Evolutionary conservation across 768 basidiomycete species (phyloP).

Genomic region (Gelatoporia subvermispora): DNA sequence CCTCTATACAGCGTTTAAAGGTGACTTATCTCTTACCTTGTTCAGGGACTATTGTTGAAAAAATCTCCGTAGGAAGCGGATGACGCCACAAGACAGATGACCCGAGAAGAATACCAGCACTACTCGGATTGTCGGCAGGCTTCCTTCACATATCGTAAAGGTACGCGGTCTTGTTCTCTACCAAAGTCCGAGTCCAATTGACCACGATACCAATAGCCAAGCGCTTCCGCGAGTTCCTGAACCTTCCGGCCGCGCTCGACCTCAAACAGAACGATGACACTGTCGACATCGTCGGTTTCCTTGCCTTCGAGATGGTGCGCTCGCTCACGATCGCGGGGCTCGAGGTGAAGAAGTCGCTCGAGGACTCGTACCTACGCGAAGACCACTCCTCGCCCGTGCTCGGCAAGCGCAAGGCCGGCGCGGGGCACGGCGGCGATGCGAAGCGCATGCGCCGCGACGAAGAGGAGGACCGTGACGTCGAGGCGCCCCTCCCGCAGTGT

Average conservation of each 20-base stretch:
- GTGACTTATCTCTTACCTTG: constrained; percentile 26
- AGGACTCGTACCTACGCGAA: constrained; percentile 64
- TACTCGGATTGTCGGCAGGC: constrained; percentile 97
- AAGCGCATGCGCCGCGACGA: constrained; percentile 43
- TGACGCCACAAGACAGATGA: constrained; percentile 93
- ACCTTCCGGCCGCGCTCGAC: constrained; percentile 81
- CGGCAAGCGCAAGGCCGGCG: constrained; percentile 62
- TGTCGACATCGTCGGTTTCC: constrained; percentile 93
- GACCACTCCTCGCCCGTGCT: constrained; percentile 59
- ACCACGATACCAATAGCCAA: constrained; percentile 51
- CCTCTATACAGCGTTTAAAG: constrained; percentile 83
- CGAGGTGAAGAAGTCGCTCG: constrained; percentile 74
- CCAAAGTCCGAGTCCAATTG: background rate
- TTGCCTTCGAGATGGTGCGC: constrained; percentile 96
- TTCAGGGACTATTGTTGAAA: background rate
- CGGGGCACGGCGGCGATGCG: constrained; percentile 30
- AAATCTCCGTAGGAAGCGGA: constrained; percentile 72
- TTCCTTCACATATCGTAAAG: constrained; percentile 95
- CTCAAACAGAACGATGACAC: constrained; percentile 92
- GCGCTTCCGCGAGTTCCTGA: constrained; percentile 92
- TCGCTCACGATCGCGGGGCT: constrained; percentile 87
- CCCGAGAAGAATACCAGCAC: constrained; percentile 93
- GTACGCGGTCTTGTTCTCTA: constrained; percentile 33
- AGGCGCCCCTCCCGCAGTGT: constrained; percentile 61
- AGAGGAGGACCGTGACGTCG: constrained; percentile 48